Percentiles rank a stretch among this genome's conserved stretches.
These are phyloP conservation scores for Pyracantha coccinea DNA, from an alignment of 331 rosid species.

Conservation along the genomic window DNA sequence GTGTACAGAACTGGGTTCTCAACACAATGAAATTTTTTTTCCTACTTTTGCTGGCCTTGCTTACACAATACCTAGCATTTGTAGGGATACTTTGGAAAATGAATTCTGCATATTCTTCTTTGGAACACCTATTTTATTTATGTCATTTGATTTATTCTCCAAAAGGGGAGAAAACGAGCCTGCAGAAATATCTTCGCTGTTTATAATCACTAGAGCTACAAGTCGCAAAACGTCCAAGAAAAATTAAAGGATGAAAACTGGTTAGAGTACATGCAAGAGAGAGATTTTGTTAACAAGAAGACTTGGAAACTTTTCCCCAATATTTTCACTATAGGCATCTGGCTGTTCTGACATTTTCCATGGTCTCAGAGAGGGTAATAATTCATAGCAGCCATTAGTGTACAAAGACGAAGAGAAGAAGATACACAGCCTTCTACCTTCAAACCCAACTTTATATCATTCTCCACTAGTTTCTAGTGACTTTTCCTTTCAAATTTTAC, in stretches of 20 bases:
- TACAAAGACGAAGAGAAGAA: constrained; percentile 33
- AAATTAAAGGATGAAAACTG: background rate
- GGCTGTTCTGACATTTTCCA: constrained; percentile 15
- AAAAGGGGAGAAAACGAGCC: background rate
- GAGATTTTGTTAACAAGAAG: background rate
- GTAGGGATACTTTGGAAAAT: too few relatives aligned
- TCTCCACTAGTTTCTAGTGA: constrained; percentile 38
- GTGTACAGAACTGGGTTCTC: too few relatives aligned
- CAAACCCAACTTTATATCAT: constrained; percentile 35
- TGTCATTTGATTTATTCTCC: background rate
- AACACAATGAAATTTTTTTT: too few relatives aligned
- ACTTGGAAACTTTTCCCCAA: background rate
- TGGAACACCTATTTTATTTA: background rate
- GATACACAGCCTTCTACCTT: constrained; percentile 28
- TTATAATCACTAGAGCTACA: background rate
- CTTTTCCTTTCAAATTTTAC: too few relatives aligned
- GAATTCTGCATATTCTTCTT: background rate
- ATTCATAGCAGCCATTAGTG: constrained; percentile 23
- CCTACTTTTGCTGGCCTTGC: too few relatives aligned
- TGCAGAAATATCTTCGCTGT: background rate
- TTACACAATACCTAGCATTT: too few relatives aligned
- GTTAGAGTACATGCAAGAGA: background rate
- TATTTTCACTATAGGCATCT: background rate
- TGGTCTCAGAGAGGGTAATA: constrained; percentile 12
- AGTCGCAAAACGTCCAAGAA: background rate